Percentiles rank a stretch among this genome's conserved stretches.
Evolutionary conservation across 116 monocot genomes (phyloP).

Genomic region (Dioscorea cayenensis): DNA sequence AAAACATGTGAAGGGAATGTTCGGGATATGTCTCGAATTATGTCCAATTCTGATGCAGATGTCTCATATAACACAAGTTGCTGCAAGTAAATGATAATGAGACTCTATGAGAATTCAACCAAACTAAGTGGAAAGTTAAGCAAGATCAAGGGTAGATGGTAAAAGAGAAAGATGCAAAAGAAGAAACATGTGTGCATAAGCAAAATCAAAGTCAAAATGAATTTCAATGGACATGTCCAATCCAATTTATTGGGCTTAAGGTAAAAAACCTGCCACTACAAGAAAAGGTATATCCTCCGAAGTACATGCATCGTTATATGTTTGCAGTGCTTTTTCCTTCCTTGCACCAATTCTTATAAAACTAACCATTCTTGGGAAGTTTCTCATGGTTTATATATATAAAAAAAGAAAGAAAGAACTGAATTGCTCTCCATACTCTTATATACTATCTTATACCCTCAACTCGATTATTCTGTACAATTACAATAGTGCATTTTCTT

Average conservation of each 20-base stretch:
- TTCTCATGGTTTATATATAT: too few relatives aligned
- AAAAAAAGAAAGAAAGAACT: too few relatives aligned
- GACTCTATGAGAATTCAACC: background rate
- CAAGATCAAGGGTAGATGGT: background rate
- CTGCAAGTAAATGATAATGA: conserved; percentile 27
- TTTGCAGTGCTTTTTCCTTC: too few relatives aligned
- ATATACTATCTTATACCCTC: too few relatives aligned
- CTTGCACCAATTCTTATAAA: too few relatives aligned
- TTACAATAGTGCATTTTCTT: too few relatives aligned
- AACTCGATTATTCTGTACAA: too few relatives aligned
- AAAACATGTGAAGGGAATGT: conserved; percentile 97
- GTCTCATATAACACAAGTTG: conserved; percentile 98
- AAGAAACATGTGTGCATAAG: background rate
- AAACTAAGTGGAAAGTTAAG: background rate
- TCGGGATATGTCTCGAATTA: conserved; percentile 95
- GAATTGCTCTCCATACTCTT: too few relatives aligned
- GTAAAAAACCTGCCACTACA: background rate
- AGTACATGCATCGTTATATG: too few relatives aligned
- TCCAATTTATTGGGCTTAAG: background rate
- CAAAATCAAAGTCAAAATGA: background rate
- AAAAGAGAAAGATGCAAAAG: background rate
- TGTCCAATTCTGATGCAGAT: conserved; percentile 92
- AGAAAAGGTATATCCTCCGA: background rate
- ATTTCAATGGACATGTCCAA: background rate
- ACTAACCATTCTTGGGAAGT: too few relatives aligned